Base-by-base conservation (phyloP, 768 basidiomycete species). In the Hygrophorus pudorinus region DNA sequence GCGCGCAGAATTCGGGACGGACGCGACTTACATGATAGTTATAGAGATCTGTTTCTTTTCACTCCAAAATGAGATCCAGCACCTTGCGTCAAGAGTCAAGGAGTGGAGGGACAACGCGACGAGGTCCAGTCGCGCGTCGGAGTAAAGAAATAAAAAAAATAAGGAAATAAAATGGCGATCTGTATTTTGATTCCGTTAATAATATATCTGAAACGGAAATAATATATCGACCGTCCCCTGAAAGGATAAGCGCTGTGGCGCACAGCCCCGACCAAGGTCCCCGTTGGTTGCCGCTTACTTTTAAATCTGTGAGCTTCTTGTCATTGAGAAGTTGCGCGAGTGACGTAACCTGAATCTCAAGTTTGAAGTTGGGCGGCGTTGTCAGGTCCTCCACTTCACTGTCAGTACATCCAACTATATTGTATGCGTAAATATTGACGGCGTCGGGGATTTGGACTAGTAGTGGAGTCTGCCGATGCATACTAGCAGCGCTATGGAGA, bases 21-120 rank as follows among this genome's bases (percentile, higher is more conserved):
- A 53, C 51, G 55, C 51, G 53, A 61, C 56, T 49, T 55, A 57
- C 54, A 51, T 44, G 53, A 48, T 27, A 49, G 39, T 29, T 13
- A 29, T 21, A 29, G 5, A 51, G 40, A 40, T 29, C 20, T 24
- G 14, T 28, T 9, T 31, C 29, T 31, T 6, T 16, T 21, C 14
- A 17, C 33, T 35, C 33, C 33, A 17, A 10, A 10, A 13, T 35
- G 33, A 35, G n/a, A 35, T 17, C 33, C 13, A 13, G 17, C 33
- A 35, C 29, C 33, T 43, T 32, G 31, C 30, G 6, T 34, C 33
- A 13, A 38, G 37, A 41, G 40, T 43, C 13, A 27, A 43, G 34
- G 42, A 43, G 20, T 18, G 42, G 33, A 43, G 33, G 31, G 41
- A 21, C 32, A 34, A 34, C 33, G 42, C 31, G 42, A 43, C 42